A percentile compares a stretch with the other conserved stretches of the same genome.
Conservation (phyloP, 2,329 filamentous ascomycete genomes). For the Neofusicoccum kwambonambiense region DNA sequence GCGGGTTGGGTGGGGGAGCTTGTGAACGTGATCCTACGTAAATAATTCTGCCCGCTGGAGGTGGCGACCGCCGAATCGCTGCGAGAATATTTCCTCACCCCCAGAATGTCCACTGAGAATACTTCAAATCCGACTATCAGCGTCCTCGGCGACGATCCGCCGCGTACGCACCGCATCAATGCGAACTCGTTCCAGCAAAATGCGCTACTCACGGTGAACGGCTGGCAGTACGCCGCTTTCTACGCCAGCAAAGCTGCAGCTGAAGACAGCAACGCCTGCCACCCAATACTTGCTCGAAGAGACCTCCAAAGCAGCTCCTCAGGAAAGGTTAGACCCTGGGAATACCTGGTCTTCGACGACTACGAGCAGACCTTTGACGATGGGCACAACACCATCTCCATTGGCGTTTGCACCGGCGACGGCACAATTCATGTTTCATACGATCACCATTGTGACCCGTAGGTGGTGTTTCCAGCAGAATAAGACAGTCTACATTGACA, state of each 20-base stretch:
- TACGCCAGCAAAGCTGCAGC: slow-evolving; percentile 35
- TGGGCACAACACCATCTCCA: slow-evolving; percentile 54
- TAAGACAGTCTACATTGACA: not conserved
- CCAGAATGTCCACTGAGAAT: not conserved
- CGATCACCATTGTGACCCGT: slow-evolving; percentile 44
- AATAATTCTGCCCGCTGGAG: not conserved
- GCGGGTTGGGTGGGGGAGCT: not conserved
- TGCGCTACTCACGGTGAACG: slow-evolving; percentile 46
- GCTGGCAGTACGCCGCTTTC: slow-evolving; percentile 52
- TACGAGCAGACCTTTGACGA: slow-evolving; percentile 53
- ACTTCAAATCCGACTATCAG: not conserved
- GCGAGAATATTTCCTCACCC: not conserved
- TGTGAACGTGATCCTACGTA: not conserved
- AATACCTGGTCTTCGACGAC: slow-evolving; percentile 49
- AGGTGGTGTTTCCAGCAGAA: not conserved
- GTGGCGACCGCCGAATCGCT: too few relatives aligned
- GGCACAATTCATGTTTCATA: slow-evolving; percentile 56
- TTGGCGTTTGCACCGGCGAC: slow-evolving; percentile 50
- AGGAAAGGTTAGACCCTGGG: slow-evolving; percentile 35
- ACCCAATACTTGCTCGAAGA: slow-evolving; percentile 48
- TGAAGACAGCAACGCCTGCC: slow-evolving; percentile 33
- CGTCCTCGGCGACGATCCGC: slow-evolving; percentile 26
- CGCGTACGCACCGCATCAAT: slow-evolving; percentile 43
- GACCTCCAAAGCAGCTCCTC: slow-evolving; percentile 37
- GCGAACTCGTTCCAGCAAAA: slow-evolving; percentile 53